Base-by-base conservation (phyloP, 495 filamentous ascomycete genomes). In the Filosporella fistucella region DNA sequence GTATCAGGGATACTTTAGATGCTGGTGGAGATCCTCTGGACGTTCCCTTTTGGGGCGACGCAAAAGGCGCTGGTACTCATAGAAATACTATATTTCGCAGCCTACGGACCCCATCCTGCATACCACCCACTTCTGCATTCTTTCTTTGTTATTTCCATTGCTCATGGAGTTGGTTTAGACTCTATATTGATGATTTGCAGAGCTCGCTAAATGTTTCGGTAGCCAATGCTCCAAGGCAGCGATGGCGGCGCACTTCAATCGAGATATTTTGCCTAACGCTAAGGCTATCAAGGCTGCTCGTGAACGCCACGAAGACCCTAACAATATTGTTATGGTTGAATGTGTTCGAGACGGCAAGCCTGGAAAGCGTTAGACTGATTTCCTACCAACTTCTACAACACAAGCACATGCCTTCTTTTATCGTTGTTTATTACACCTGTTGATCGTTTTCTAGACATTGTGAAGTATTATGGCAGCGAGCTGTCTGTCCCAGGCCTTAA, bases 381-480 rank as follows among this genome's bases (percentile, higher is more conserved):
- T 35, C 8, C 32, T 3, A 23, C 18, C 24, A 37, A 10, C 22
- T 26, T 28, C 3, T 23, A n/a, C 12, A 11, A 24, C 20, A 47
- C 32, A 5, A 13, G n/a, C 18, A 18, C 45, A 49, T 17, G 11
- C 32, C 41, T 38, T 41, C 45, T 22, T 41, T 32, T 23, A 11
- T n/a, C 24, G n/a, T 29, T 9, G n/a, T 36, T 34, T n/a, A 40
- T 11, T 14, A 16, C 4, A 1, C 13, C 32, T 43, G 29, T 42
- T 42, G 46, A 49, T 40, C 2, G 21, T 1, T 5, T 32, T 42
- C 7, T 26, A 47, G 50, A 42, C 13, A 48, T 53, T 42, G 43
- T 26, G 10, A 48, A 42, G 36, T 34, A 37, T 30, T 53, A 48
- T 34, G 50, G 50, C 17, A 43, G 25, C 38, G 28, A 50, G n/a